Evolutionary conservation across 371 early-diverging fungal genomes (phyloP).

Genomic region (Cokeromyces recurvatus): DNA sequence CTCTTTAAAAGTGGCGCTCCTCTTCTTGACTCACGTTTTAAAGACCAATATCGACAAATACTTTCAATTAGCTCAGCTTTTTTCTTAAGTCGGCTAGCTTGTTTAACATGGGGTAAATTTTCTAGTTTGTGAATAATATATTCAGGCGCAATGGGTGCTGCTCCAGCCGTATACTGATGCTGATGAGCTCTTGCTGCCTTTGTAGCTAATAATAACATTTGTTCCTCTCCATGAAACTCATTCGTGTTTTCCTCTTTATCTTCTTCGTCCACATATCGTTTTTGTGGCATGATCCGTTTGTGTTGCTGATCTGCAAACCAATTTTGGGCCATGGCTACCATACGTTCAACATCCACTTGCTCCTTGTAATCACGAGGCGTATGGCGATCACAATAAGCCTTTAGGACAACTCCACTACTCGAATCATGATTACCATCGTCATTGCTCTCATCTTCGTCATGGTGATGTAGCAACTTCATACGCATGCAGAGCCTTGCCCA

Average conservation of each 20-base stretch:
- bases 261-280: slow-evolving; percentile 34
- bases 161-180: slow-evolving; percentile 42
- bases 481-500: slow-evolving; percentile 85
- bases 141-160: slow-evolving; percentile 64
- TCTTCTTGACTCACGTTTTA: slow-evolving; percentile 82
- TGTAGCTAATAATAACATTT: neutral
- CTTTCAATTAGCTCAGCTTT: slow-evolving; percentile 50
- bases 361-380: slow-evolving; percentile 69
- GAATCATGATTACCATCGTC: too few species aligned
- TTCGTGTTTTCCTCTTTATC: slow-evolving; percentile 17
- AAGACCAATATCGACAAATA: slow-evolving; percentile 89
- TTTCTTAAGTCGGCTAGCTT: slow-evolving; percentile 45
- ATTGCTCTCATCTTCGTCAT: neutral
- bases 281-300: slow-evolving; percentile 21
- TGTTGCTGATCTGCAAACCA: slow-evolving; percentile 4
- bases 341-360: slow-evolving; percentile 44
- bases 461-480: slow-evolving; percentile 45
- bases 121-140: slow-evolving; percentile 65
- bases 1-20: slow-evolving; percentile 93
- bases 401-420: slow-evolving; percentile 56
- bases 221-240: neutral
- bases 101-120: slow-evolving; percentile 34
- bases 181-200: slow-evolving; percentile 63
- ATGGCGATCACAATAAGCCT: slow-evolving; percentile 82
- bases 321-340: slow-evolving; percentile 32